These are phyloP conservation scores for Schwanniomyces occidentalis DNA, from an alignment of 805 yeast genomes.

Conservation along the genomic window DNA sequence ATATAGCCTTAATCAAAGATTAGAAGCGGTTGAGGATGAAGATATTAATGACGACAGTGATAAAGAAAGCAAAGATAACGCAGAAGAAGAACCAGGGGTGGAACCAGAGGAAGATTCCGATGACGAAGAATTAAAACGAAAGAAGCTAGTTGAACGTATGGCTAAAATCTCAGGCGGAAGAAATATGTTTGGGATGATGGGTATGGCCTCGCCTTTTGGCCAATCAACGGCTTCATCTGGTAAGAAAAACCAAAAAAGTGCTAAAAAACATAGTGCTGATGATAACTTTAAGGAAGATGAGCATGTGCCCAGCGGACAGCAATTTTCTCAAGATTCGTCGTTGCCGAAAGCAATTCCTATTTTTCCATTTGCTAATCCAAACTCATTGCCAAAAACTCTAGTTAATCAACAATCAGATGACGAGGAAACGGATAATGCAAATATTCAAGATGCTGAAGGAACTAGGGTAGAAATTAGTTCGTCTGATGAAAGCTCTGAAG, in stretches of 20 bases:
- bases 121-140: slow-evolving; percentile 72
- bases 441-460: too few species aligned
- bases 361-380: slow-evolving; percentile 51
- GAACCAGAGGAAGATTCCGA: slow-evolving; percentile 63
- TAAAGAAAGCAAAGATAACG: slow-evolving; percentile 10
- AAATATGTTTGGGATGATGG: slow-evolving; percentile 76
- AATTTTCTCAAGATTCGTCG: too few species aligned
- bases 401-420: too few species aligned
- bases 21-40: slow-evolving; percentile 11
- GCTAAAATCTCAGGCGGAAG: slow-evolving; percentile 91
- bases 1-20: too few species aligned
- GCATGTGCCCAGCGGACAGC: too few species aligned
- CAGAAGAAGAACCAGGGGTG: slow-evolving; percentile 46
- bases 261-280: background rate
- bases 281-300: background rate
- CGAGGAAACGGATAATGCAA: background rate
- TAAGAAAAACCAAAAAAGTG: slow-evolving; percentile 16
- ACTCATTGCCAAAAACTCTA: slow-evolving; percentile 18
- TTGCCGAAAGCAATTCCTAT: slow-evolving; percentile 48
- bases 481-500: too few species aligned
- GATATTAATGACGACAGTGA: slow-evolving; percentile 9
- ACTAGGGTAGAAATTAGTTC: too few species aligned
- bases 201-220: slow-evolving; percentile 46
- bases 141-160: slow-evolving; percentile 86
- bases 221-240: slow-evolving; percentile 7